Percentiles rank a stretch among this genome's conserved stretches.
Evolutionary conservation across 768 basidiomycete species (phyloP).

Genomic region (Exidia glandulosa): DNA sequence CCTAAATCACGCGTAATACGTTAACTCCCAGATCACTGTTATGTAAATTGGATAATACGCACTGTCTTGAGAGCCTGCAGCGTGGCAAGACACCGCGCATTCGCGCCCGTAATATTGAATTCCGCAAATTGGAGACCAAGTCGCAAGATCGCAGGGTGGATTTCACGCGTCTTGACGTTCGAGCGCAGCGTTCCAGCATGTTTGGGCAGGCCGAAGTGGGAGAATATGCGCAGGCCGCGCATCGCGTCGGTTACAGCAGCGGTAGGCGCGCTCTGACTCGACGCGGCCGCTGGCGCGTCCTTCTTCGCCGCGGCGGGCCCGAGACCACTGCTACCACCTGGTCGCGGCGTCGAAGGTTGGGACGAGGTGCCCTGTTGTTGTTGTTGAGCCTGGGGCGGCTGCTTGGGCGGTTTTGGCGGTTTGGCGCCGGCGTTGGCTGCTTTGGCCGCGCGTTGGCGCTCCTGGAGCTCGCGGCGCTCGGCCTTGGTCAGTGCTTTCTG

Average conservation of each 20-base stretch:
- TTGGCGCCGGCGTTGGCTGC: too few relatives aligned
- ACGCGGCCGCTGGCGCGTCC: conserved; percentile 8
- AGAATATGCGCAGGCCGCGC: conserved; percentile 71
- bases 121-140: conserved; percentile 85
- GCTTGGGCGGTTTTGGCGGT: too few relatives aligned
- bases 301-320: conserved; percentile 5
- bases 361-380: conserved; percentile 6
- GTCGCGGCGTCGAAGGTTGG: neutral
- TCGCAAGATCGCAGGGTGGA: conserved; percentile 81
- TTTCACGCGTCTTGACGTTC: conserved; percentile 53
- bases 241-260: conserved; percentile 30
- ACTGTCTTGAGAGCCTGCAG: conserved; percentile 88
- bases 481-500: conserved; percentile 75
- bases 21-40: neutral
- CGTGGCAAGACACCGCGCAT: conserved; percentile 90
- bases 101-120: conserved; percentile 88
- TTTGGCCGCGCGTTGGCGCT: conserved; percentile 73
- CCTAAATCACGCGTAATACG: conserved; percentile 30
- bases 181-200: conserved; percentile 18
- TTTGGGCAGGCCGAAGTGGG: conserved; percentile 75
- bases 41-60: conserved; percentile 15
- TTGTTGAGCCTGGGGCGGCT: conserved; percentile 12
- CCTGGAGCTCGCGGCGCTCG: conserved; percentile 69
- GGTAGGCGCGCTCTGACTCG: conserved; percentile 21
- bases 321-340: neutral